Evolutionary conservation across 2,329 filamentous ascomycete species (phyloP).

Genomic region (Monosporascus sp.): DNA sequence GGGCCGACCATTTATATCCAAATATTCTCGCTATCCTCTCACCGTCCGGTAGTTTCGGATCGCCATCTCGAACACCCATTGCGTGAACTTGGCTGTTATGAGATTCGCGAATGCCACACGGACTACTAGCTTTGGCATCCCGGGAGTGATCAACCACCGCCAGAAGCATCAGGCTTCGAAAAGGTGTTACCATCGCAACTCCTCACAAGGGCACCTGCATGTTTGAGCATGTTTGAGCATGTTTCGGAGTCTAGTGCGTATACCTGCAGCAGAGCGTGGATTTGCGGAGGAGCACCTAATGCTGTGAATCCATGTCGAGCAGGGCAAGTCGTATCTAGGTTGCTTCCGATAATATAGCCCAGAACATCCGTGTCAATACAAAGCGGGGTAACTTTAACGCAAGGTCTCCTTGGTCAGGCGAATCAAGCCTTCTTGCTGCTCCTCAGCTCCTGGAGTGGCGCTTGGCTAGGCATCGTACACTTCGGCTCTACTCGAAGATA

Average conservation of each 20-base stretch:
- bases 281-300: neutral
- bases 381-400: neutral
- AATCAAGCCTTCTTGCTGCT: too few relatives aligned
- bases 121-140: neutral
- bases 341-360: neutral
- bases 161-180: neutral
- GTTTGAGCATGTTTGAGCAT: neutral
- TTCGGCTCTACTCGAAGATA: neutral
- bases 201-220: neutral
- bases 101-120: neutral
- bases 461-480: too few relatives aligned
- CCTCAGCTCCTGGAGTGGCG: too few relatives aligned
- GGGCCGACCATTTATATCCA: neutral
- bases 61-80: neutral
- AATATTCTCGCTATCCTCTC: neutral
- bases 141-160: neutral
- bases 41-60: neutral
- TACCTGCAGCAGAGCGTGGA: neutral
- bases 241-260: neutral
- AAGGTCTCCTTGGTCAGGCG: neutral
- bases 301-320: conserved; percentile 2
- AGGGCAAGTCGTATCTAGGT: conserved; percentile 1
- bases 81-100: neutral
- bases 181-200: neutral
- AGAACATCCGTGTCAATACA: neutral